phyloP scores from a whole-genome alignment of 768 basidiomycete genomes.

The Kondoa malvinella region DNA sequence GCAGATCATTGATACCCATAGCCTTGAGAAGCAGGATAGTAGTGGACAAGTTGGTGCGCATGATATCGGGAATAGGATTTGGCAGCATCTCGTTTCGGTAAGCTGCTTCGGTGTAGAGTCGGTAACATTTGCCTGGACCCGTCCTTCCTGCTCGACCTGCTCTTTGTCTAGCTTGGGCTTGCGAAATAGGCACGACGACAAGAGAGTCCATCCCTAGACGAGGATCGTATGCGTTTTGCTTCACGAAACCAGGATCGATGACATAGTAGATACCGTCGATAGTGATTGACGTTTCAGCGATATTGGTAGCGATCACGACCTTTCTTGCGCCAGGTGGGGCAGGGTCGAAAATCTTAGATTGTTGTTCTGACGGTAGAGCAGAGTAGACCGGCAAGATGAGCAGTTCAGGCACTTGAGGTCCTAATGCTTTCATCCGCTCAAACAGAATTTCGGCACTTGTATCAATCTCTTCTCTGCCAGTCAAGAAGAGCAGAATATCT shows the following conservation, averaged over 20 bases:
- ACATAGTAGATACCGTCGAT: conserved; percentile 99
- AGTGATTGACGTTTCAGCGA: conserved; percentile 93
- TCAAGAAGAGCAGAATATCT: conserved; percentile 89
- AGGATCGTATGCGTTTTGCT: conserved; percentile 97
- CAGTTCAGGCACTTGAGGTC: conserved; percentile 94
- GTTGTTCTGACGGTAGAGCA: conserved; percentile 91
- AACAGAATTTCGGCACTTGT: conserved; percentile 91
- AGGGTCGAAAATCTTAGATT: conserved; percentile 93
- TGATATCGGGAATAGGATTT: conserved; percentile 93
- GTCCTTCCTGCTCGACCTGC: conserved; percentile 93
- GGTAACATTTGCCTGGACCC: conserved; percentile 94
- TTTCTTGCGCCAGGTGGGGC: conserved; percentile 97
- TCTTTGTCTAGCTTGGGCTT: conserved; percentile 90
- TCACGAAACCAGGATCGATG: conserved; percentile 93
- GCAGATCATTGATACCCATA: conserved; percentile 94
- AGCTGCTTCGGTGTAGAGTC: conserved; percentile 92
- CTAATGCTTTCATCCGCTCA: conserved; percentile 96
- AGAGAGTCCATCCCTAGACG: conserved; percentile 96
- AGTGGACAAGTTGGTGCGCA: conserved; percentile 65
- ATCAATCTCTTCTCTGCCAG: conserved; percentile 97
- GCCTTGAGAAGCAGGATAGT: conserved; percentile 94
- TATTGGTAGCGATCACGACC: conserved; percentile 98
- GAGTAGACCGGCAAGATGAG: conserved; percentile 96
- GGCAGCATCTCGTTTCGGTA: conserved; percentile 98
- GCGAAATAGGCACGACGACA: conserved; percentile 95